Evolutionary conservation across 257 asterid species (phyloP).

Genomic region (Thymus mandschuricus): DNA sequence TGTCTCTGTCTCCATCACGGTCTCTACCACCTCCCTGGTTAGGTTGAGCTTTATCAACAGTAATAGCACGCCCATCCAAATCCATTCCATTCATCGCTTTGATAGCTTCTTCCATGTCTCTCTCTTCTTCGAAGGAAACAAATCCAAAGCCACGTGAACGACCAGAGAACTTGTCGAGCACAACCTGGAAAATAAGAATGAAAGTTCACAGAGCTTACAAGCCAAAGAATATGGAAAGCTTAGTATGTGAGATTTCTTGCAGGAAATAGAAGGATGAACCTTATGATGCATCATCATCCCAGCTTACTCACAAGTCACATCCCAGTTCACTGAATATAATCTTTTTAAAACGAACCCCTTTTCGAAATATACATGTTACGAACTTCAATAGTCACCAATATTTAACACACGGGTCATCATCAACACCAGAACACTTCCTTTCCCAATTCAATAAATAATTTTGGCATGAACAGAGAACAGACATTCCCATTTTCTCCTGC

Average conservation of each 20-base stretch:
- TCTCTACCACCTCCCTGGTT: slow-evolving; percentile 74
- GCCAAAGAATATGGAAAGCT: slow-evolving; percentile 13
- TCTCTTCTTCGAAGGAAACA: slow-evolving; percentile 86
- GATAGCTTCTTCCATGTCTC: slow-evolving; percentile 88
- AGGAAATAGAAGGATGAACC: slow-evolving; percentile 39
- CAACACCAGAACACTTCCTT: slow-evolving; percentile 33
- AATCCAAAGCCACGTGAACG: slow-evolving; percentile 96
- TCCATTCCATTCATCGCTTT: slow-evolving; percentile 92
- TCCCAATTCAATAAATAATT: slow-evolving; percentile 37
- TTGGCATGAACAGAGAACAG: slow-evolving; percentile 36
- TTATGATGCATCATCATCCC: slow-evolving; percentile 35
- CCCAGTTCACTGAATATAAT: slow-evolving; percentile 38
- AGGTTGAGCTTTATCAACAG: slow-evolving; percentile 88
- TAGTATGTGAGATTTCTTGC: slow-evolving; percentile 25
- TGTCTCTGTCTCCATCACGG: slow-evolving; percentile 52
- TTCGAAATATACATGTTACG: slow-evolving; percentile 32
- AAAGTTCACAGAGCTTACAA: slow-evolving; percentile 14
- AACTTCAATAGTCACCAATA: slow-evolving; percentile 37
- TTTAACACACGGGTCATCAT: slow-evolving; percentile 39
- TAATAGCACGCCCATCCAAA: slow-evolving; percentile 82
- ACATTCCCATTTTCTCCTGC: slow-evolving; percentile 37
- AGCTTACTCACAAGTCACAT: slow-evolving; percentile 36
- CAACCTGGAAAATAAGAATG: slow-evolving; percentile 55
- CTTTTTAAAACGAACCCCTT: slow-evolving; percentile 40
- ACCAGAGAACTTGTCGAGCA: slow-evolving; percentile 72